Base-by-base conservation (phyloP, 192 early-diverging fungal genomes). In the Rhizoclosmatium globosum region DNA sequence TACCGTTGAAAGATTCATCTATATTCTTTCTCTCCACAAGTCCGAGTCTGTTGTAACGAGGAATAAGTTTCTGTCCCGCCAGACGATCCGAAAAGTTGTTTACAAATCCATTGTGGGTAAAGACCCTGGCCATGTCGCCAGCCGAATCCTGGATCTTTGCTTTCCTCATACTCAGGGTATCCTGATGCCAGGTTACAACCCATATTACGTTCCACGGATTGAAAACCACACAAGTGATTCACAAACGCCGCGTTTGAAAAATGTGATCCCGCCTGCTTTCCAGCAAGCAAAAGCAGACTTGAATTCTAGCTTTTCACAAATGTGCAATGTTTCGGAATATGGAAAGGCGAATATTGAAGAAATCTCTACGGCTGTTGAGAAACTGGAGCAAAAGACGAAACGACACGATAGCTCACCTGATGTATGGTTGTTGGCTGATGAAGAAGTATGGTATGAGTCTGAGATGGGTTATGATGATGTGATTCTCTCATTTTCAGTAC, bases 111-210 rank as follows among this genome's bases (percentile, higher is more conserved):
- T 77, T 13, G 65, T 68, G 45, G 76, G 46, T 38, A 44, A 46
- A 13, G 76, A 77, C 21, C 76, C 76, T 6, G 11, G 15, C 19
- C 76, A 77, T 53, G 38, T 13, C 9, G 38, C 43, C 64, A 66
- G 76, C 19, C 13, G 60, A 13, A 56, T 77, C n/a, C 38, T 77
- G 46, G 76, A 77, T 44, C 76, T 77, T 6, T 77, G 76, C 42
- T 77, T 77, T 42, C 76, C 76, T 1, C n/a, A 47, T 11, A 53
- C 23, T 15, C 4, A 45, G 2, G 76, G 76, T n/a, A 77, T 77
- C 60, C 53, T 77, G 53, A 48, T 68, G 67, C 67, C 67, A 15
- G 45, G 3, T 17, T 68, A 68, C 17, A 17, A 19, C 31, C 67
- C 67, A 3, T 41, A n/a, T 39, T 68, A n/a, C 47, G 13, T 31